phyloP scores from a whole-genome alignment of 2,329 filamentous ascomycete genomes.

The Cytospora chrysosperma region DNA sequence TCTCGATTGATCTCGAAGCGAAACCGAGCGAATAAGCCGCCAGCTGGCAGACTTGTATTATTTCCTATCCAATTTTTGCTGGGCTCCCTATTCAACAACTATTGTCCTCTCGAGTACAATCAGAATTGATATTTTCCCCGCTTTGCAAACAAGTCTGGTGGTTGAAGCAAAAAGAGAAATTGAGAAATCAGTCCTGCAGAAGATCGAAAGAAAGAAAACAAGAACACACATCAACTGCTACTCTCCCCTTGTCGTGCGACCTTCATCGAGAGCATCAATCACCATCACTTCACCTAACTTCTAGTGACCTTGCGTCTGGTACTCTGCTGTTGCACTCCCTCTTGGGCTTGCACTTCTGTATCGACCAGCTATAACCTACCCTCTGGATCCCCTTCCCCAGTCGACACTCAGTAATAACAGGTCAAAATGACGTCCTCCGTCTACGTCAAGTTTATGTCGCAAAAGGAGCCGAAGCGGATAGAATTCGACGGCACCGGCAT shows the following conservation, averaged over 20 bases:
- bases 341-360: slow-evolving; percentile 6
- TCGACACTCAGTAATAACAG: slow-evolving; percentile 17
- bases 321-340: slow-evolving; percentile 10
- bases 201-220: slow-evolving; percentile 27
- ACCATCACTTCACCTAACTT: slow-evolving; percentile 24
- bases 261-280: slow-evolving; percentile 12
- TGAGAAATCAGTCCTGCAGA: slow-evolving; percentile 25
- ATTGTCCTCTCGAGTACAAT: slow-evolving; percentile 45
- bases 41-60: slow-evolving; percentile 37
- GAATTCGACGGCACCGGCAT: slow-evolving; percentile 97
- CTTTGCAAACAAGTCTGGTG: slow-evolving; percentile 35
- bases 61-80: slow-evolving; percentile 33
- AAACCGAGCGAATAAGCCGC: slow-evolving; percentile 27
- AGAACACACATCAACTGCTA: slow-evolving; percentile 24
- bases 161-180: slow-evolving; percentile 30
- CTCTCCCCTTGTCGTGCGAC: slow-evolving; percentile 15
- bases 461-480: slow-evolving; percentile 90
- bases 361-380: slow-evolving; percentile 15
- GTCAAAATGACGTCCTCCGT: slow-evolving; percentile 88
- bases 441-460: slow-evolving; percentile 99
- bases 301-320: slow-evolving; percentile 13
- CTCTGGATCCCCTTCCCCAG: background rate
- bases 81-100: slow-evolving; percentile 31
- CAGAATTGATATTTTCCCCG: slow-evolving; percentile 51
- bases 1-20: slow-evolving; percentile 20